phyloP scores from a whole-genome alignment of 345 rosid species.

The Populus euphratica region DNA sequence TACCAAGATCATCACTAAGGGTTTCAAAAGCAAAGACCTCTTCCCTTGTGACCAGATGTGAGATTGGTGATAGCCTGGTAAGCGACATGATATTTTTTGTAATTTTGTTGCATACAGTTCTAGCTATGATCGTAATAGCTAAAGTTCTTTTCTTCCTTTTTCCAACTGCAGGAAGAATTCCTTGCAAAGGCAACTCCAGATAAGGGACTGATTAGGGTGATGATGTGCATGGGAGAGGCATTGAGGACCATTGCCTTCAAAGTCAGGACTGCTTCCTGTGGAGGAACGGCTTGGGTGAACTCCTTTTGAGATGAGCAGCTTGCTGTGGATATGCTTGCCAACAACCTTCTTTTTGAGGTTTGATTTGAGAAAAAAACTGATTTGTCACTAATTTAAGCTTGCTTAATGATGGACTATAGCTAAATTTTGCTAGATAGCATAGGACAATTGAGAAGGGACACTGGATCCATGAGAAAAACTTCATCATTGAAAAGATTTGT shows the following conservation, averaged over 20 bases:
- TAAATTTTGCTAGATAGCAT: neutral
- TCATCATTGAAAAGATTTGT: neutral
- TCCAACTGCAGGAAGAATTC: slow-evolving; percentile 71
- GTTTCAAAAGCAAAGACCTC: slow-evolving; percentile 48
- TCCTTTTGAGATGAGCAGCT: slow-evolving; percentile 97
- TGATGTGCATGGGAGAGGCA: slow-evolving; percentile 96
- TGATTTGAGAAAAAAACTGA: neutral
- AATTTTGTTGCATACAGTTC: neutral
- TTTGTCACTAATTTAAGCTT: neutral
- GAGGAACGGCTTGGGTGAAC: slow-evolving; percentile 92
- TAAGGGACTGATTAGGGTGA: slow-evolving; percentile 66
- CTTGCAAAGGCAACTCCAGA: slow-evolving; percentile 75
- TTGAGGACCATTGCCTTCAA: slow-evolving; percentile 82
- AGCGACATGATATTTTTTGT: slow-evolving; percentile 2
- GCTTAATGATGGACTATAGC: neutral
- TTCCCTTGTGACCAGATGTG: slow-evolving; percentile 63
- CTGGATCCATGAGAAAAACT: neutral
- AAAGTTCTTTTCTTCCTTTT: neutral
- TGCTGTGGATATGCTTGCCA: slow-evolving; percentile 92
- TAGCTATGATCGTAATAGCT: neutral
- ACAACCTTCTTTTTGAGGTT: slow-evolving; percentile 94
- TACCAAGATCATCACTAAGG: slow-evolving; percentile 50
- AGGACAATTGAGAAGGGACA: neutral
- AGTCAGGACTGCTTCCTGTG: slow-evolving; percentile 96
- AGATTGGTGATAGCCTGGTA: slow-evolving; percentile 93